Conservation (phyloP, 345 rosid genomes). For the Gossypium bickii region DNA sequence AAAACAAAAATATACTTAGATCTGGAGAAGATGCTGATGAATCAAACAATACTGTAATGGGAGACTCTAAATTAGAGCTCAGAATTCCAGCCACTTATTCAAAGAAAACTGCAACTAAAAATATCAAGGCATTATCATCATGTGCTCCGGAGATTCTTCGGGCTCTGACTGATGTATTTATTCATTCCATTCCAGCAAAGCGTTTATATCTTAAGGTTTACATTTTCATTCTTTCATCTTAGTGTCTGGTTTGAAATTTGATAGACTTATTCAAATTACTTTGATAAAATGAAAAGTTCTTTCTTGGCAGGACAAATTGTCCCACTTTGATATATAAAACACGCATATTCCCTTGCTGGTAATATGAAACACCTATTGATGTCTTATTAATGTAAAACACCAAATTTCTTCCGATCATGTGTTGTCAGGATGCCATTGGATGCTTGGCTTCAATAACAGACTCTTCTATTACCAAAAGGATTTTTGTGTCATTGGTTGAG, state of each 20-base stretch:
- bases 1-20: constrained; percentile 48
- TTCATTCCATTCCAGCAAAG: constrained; percentile 44
- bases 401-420: constrained; percentile 18
- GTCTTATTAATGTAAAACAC: neutral
- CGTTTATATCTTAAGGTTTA: constrained; percentile 65
- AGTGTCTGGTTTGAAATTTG: neutral
- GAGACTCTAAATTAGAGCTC: constrained; percentile 34
- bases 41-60: constrained; percentile 19
- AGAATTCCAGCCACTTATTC: constrained; percentile 41
- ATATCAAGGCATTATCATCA: constrained; percentile 63
- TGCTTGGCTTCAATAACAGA: constrained; percentile 78
- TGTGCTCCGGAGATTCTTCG: constrained; percentile 64
- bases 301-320: neutral
- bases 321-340: neutral
- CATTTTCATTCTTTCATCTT: neutral
- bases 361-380: neutral
- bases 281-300: neutral
- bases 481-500: constrained; percentile 50
- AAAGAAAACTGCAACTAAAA: constrained; percentile 60
- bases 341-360: neutral
- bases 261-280: constrained; percentile 1
- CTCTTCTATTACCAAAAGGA: constrained; percentile 58
- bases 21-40: constrained; percentile 28
- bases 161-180: constrained; percentile 52
- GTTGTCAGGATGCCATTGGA: constrained; percentile 70